phyloP scores from a whole-genome alignment of 177 flowering plant species.

The Vitis hybrid region DNA sequence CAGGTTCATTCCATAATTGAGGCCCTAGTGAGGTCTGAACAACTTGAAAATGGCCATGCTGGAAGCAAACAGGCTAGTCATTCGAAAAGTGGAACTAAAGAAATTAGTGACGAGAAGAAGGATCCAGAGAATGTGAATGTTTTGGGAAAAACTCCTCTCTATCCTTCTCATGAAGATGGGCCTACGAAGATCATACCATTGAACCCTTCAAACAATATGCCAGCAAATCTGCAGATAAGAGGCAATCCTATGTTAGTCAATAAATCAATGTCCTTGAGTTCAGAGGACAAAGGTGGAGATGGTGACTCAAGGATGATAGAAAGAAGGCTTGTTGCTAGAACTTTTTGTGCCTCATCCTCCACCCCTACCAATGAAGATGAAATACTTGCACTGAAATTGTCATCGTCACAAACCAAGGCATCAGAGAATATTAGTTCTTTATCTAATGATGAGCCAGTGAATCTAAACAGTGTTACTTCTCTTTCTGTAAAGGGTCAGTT shows the following conservation, averaged over 20 bases:
- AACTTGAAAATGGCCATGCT: slow-evolving; percentile 23
- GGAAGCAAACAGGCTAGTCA: slow-evolving; percentile 30
- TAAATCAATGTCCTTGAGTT: slow-evolving; percentile 13
- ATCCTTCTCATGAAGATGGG: slow-evolving; percentile 17
- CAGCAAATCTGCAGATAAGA: slow-evolving; percentile 17
- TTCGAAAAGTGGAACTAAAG: slow-evolving; percentile 28
- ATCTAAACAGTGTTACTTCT: slow-evolving; percentile 40
- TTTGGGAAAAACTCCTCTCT: slow-evolving; percentile 13
- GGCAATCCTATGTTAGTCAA: slow-evolving; percentile 14
- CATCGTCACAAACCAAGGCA: slow-evolving; percentile 35
- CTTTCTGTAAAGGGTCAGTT: slow-evolving; percentile 78
- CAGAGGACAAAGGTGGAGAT: slow-evolving; percentile 26
- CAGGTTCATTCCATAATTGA: slow-evolving; percentile 95
- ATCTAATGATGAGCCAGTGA: slow-evolving; percentile 48
- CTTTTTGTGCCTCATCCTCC: slow-evolving; percentile 19
- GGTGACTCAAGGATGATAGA: slow-evolving; percentile 23
- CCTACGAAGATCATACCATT: slow-evolving; percentile 3
- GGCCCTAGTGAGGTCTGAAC: slow-evolving; percentile 77
- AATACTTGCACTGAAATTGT: slow-evolving; percentile 36
- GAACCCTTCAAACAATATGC: not conserved
- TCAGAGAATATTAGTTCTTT: slow-evolving; percentile 44
- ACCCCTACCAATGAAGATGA: slow-evolving; percentile 30
- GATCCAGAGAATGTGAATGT: slow-evolving; percentile 18
- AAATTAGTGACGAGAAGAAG: slow-evolving; percentile 20
- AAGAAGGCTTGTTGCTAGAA: slow-evolving; percentile 11